These are phyloP conservation scores for Pseudozyma thailandica DNA, from an alignment of 1,284 basidiomycete species.

Conservation along the genomic window DNA sequence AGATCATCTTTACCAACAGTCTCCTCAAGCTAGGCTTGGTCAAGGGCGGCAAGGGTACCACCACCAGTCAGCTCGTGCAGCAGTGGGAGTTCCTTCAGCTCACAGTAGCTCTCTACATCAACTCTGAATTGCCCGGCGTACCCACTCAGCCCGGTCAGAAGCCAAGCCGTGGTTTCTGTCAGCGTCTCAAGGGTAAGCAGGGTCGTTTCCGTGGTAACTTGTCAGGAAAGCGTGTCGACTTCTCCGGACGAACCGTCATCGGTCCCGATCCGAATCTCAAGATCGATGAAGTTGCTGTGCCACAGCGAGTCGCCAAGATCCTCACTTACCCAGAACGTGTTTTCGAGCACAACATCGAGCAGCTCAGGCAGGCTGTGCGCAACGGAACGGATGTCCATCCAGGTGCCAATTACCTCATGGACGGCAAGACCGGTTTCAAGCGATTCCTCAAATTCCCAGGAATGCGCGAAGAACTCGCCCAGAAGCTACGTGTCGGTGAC, in stretches of 20 bases:
- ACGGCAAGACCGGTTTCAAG: conserved; percentile 81
- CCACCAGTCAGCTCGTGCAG: conserved; percentile 72
- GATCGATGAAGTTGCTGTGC: conserved; percentile 87
- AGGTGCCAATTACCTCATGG: conserved; percentile 85
- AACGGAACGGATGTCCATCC: conserved; percentile 94
- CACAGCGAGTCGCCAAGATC: conserved; percentile 93
- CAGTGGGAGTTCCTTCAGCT: conserved; percentile 98
- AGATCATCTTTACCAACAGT: conserved; percentile 95
- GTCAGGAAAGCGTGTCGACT: conserved; percentile 98
- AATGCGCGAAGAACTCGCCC: conserved; percentile 71
- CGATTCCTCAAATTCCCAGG: conserved; percentile 69
- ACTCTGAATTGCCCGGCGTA: conserved; percentile 90
- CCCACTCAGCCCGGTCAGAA: conserved; percentile 62
- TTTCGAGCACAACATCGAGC: conserved; percentile 87
- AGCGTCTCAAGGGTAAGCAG: conserved; percentile 97
- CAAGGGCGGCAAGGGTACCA: conserved; percentile 71
- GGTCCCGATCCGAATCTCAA: conserved; percentile 97
- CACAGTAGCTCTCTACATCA: conserved; percentile 96
- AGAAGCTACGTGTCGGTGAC: conserved; percentile 83
- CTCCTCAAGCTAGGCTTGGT: conserved; percentile 89
- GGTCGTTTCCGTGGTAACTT: conserved; percentile 98
- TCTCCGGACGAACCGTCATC: conserved; percentile 97
- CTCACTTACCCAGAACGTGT: conserved; percentile 97
- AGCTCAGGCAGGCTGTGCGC: conserved; percentile 80
- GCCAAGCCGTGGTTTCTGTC: conserved; percentile 81